Evolutionary conservation across 169 alveolate species (phyloP), one percentile per base, ranked within the genome.

Genomic region (Plasmodium malariae): DNA sequence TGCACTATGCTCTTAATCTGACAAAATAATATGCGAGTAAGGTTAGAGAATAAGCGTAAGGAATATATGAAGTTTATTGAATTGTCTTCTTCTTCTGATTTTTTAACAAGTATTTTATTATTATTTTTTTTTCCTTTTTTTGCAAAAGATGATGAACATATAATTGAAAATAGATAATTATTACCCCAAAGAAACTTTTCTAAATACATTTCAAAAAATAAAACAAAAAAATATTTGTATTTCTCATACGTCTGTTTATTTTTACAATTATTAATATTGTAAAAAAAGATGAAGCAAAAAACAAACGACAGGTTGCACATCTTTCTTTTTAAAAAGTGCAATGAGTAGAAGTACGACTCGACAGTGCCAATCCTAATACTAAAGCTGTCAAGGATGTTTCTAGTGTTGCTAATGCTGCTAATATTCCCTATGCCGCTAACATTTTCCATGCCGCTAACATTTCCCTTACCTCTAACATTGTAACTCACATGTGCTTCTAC

Each of bases 201-300:
- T 14, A 72, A 14, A 62, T 54, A 51, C 40, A 24, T 24, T 72
- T 72, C 87, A n/a, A 43, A 72, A 9, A 45, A n/a, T 28, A 72
- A 12, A 3, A 55, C 9, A 28, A 72, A 40, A 62, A 72, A 72
- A n/a, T 28, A 9, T 54, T 36, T 55, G 26, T 34, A 60, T 21
- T 45, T 17, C 9, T 72, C 67, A 28, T 72, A 40, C 11, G 54
- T 17, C 37, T 30, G 43, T 14, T 17, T 54, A n/a, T 30, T 17
- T 28, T 54, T 43, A 32, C 34, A n/a, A 6, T 40, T 51, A 43
- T 60, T 74, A 1, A 28, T 11, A 54, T 60, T 43, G 21, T 74
- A 51, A 40, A 74, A 74, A 59, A 74, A 74, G 5, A 74, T 11
- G 36, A 59, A 74, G 12, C 40, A 65, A 45, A 74, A 74, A 37